phyloP scores from a whole-genome alignment of 768 basidiomycete species.

The Cystofilobasidium bisporidii region DNA sequence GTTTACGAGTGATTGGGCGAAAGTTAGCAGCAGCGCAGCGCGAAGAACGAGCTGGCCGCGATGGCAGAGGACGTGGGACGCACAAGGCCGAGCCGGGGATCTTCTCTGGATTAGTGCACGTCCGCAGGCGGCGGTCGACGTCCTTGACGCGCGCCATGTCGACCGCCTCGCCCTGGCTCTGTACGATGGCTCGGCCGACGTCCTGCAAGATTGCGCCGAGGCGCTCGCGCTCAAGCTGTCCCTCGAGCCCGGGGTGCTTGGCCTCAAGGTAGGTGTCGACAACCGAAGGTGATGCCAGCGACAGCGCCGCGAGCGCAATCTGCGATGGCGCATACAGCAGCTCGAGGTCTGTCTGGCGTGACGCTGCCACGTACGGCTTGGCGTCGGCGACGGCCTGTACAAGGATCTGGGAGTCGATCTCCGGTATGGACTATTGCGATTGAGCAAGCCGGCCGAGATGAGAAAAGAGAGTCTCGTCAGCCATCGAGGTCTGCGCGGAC shows the following conservation, averaged over 20 bases:
- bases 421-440: neutral
- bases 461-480: too few species aligned
- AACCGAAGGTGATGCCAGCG: conserved; percentile 54
- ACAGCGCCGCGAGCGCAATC: conserved; percentile 73
- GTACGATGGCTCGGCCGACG: neutral
- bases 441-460: too few species aligned
- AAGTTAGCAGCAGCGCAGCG: neutral
- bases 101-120: conserved; percentile 95
- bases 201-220: conserved; percentile 51
- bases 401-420: neutral
- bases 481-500: too few species aligned
- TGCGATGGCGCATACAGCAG: conserved; percentile 87
- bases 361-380: conserved; percentile 57
- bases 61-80: too few species aligned
- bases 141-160: conserved; percentile 75
- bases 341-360: conserved; percentile 82
- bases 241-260: conserved; percentile 23
- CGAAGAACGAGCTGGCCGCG: too few species aligned
- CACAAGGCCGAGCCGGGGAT: conserved; percentile 62
- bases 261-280: conserved; percentile 50
- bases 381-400: conserved; percentile 56
- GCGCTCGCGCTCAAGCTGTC: conserved; percentile 40
- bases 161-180: conserved; percentile 51
- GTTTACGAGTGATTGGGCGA: neutral
- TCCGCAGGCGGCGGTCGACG: conserved; percentile 72